A percentile compares a stretch with the other conserved stretches of the same genome.
Evolutionary conservation across 805 yeast genomes (phyloP).

Genomic region (Suhomyces kilbournensis): DNA sequence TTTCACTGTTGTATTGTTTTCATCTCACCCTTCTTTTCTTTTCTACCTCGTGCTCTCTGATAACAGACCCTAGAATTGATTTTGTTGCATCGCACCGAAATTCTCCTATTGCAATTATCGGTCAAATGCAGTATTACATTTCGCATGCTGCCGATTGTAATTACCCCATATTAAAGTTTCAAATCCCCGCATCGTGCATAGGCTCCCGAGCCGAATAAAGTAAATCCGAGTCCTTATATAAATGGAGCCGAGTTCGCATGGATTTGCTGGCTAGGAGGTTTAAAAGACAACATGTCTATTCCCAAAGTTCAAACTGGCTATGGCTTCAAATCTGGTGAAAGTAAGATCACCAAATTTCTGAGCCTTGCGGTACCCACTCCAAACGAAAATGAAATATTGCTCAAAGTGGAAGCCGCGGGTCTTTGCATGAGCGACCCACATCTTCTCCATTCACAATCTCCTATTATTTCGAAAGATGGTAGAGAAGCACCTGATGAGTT

Average conservation of each 20-base stretch:
- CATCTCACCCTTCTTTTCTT: neutral
- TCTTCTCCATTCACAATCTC: slow-evolving; percentile 19
- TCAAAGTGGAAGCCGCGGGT: slow-evolving; percentile 43
- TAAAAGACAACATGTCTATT: slow-evolving; percentile 9
- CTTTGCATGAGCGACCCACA: slow-evolving; percentile 45
- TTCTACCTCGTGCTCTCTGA: neutral
- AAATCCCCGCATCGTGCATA: neutral
- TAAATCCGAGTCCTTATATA: neutral
- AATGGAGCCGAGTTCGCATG: neutral
- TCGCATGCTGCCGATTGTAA: neutral
- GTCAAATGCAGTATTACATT: neutral
- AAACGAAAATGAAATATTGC: slow-evolving; percentile 24
- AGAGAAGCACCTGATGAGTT: slow-evolving; percentile 20
- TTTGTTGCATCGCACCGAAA: neutral
- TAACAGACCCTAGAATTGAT: neutral
- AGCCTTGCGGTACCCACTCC: slow-evolving; percentile 32
- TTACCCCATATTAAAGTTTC: neutral
- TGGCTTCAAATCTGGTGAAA: slow-evolving; percentile 31
- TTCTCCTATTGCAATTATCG: neutral
- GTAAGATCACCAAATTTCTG: slow-evolving; percentile 23
- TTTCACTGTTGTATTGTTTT: neutral
- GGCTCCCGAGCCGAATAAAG: neutral
- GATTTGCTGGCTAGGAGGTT: neutral
- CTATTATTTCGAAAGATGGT: slow-evolving; percentile 6
- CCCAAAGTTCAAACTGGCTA: slow-evolving; percentile 28